phyloP scores from a whole-genome alignment of 345 rosid genomes.

The Eucalyptus tenuipes region DNA sequence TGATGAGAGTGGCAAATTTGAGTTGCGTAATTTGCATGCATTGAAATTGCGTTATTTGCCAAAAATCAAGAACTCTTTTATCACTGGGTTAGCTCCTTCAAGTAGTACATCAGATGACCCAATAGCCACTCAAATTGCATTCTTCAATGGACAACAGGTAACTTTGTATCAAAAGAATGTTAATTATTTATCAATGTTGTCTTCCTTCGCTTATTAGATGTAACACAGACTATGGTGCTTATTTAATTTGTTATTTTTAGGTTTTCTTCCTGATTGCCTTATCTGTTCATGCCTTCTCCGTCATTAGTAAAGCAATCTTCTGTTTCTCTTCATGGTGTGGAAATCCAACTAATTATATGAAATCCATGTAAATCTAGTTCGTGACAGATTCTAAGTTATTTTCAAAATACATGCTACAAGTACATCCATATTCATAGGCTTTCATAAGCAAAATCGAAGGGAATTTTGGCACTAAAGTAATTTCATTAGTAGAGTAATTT shows the following conservation, averaged over 20 bases:
- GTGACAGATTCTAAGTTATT: background rate
- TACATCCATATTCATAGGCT: background rate
- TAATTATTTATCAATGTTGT: background rate
- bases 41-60: background rate
- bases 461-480: background rate
- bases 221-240: background rate
- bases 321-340: accelerated
- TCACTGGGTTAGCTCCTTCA: accelerated
- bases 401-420: too few species aligned
- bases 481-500: background rate
- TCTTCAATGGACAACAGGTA: background rate
- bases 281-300: background rate
- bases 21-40: background rate
- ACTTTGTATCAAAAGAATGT: background rate
- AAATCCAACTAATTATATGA: accelerated
- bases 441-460: background rate
- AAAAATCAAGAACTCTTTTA: background rate
- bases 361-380: background rate
- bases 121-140: background rate
- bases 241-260: background rate
- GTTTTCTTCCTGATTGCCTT: background rate
- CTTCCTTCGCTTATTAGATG: background rate
- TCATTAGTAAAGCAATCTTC: too few species aligned
- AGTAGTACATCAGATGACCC: background rate
- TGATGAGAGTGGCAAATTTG: background rate